phyloP scores from a whole-genome alignment of 1,284 basidiomycete species.

The Cutaneotrichosporon sp. region DNA sequence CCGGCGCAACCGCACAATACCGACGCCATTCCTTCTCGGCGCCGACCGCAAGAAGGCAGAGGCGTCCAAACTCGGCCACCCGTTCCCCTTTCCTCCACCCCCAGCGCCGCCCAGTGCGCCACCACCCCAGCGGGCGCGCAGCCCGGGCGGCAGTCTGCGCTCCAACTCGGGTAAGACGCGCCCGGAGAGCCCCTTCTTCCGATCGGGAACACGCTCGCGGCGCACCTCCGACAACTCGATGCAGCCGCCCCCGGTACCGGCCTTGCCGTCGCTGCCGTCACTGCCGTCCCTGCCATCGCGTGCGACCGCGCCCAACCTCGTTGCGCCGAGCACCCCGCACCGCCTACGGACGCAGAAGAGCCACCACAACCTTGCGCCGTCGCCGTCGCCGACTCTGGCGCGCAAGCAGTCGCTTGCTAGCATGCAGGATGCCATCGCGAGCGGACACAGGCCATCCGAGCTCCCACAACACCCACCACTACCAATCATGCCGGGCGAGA shows the following conservation, averaged over 20 bases:
- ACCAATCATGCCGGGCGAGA: not conserved
- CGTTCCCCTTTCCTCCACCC: not conserved
- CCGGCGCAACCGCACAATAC: constrained; percentile 24
- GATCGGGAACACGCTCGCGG: not conserved
- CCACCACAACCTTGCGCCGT: constrained; percentile 36
- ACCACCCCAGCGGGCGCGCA: not conserved
- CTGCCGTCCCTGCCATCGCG: constrained; percentile 11
- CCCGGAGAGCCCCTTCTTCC: constrained; percentile 10
- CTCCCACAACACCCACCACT: not conserved
- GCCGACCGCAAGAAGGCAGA: constrained; percentile 16
- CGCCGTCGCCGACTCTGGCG: constrained; percentile 31
- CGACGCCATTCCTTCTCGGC: constrained; percentile 24
- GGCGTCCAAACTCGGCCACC: constrained; percentile 5
- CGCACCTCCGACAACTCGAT: constrained; percentile 7
- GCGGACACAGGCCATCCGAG: constrained; percentile 14
- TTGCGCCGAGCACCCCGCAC: constrained; percentile 22
- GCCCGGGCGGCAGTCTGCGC: constrained; percentile 7
- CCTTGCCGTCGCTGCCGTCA: too few species aligned
- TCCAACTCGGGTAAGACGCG: constrained; percentile 1
- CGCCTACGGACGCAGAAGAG: constrained; percentile 49
- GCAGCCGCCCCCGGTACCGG: constrained; percentile 20
- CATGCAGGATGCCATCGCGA: constrained; percentile 41
- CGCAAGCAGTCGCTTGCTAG: constrained; percentile 48
- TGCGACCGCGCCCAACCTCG: not conserved
- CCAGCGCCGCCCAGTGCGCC: not conserved